Evolutionary conservation across 371 early-diverging fungal genomes (phyloP).

Genomic region (Smittium mucronatum): DNA sequence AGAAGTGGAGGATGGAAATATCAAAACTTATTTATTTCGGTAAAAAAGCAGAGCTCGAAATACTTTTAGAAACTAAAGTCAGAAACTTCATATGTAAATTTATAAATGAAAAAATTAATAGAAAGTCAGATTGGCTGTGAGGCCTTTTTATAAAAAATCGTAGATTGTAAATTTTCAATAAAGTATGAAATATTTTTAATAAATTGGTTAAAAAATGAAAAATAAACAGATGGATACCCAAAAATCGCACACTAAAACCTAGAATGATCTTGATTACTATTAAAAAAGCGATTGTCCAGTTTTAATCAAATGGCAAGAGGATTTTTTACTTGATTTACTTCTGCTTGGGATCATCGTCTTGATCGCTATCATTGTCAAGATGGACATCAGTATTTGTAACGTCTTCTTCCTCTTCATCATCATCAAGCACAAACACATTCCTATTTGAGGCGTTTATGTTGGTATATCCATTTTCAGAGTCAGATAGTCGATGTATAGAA

Average conservation of each 20-base stretch:
- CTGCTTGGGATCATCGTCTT: background rate
- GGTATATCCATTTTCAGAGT: background rate
- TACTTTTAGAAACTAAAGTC: background rate
- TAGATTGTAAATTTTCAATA: no score
- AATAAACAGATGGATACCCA: no score
- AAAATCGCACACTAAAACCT: no score
- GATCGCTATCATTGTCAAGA: background rate
- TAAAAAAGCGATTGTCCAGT: no score
- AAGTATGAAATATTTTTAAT: no score
- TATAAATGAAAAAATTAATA: background rate
- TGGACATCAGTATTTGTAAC: no score
- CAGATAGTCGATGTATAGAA: background rate
- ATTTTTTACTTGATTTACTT: no score
- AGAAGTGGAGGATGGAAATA: constrained; percentile 1
- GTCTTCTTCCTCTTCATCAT: constrained; percentile 12
- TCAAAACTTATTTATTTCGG: constrained; percentile 5
- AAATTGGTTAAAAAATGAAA: no score
- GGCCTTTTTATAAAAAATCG: no score
- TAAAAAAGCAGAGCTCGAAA: constrained; percentile 11
- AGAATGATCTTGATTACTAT: no score
- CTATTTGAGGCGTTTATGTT: background rate
- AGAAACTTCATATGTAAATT: background rate
- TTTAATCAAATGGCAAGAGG: no score
- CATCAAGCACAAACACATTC: constrained; percentile 12
- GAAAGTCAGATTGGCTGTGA: background rate